phyloP scores from a whole-genome alignment of 768 basidiomycete genomes.

The Lactifluus subvellereus region DNA sequence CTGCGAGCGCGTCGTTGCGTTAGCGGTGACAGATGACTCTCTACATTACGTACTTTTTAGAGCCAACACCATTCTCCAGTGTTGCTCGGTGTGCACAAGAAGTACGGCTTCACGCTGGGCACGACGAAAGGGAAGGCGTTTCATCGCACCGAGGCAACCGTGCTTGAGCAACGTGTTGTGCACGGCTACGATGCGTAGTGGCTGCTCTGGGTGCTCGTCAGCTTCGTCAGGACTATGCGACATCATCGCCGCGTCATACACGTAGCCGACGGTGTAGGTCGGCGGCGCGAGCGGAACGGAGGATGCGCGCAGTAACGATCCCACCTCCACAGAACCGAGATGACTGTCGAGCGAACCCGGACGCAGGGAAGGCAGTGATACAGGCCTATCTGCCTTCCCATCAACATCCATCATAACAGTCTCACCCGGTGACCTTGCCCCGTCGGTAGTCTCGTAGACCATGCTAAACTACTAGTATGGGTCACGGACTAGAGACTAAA shows the following conservation, averaged over 20 bases:
- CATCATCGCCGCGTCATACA: slow-evolving; percentile 86
- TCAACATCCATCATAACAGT: slow-evolving; percentile 12
- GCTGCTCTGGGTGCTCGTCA: slow-evolving; percentile 72
- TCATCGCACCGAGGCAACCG: slow-evolving; percentile 65
- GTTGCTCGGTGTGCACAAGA: slow-evolving; percentile 85
- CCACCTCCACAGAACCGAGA: slow-evolving; percentile 10
- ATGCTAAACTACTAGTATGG: neutral
- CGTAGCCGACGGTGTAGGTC: slow-evolving; percentile 60
- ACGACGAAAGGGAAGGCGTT: slow-evolving; percentile 65
- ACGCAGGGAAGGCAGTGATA: neutral
- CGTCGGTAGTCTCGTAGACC: slow-evolving; percentile 15
- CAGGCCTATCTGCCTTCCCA: neutral
- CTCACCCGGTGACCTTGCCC: slow-evolving; percentile 7
- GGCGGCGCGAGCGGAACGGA: slow-evolving; percentile 25
- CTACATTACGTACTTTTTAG: slow-evolving; percentile 9
- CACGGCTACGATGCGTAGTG: slow-evolving; percentile 72
- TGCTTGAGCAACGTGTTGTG: slow-evolving; percentile 56
- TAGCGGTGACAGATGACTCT: slow-evolving; percentile 19
- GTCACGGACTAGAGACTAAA: neutral
- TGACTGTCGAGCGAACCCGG: slow-evolving; percentile 5
- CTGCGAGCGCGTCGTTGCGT: slow-evolving; percentile 35
- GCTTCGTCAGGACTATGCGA: slow-evolving; percentile 62
- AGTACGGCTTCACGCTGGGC: slow-evolving; percentile 74
- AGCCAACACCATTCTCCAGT: slow-evolving; percentile 86
- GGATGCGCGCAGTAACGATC: slow-evolving; percentile 27